Conservation (phyloP, 257 asterid genomes). For the Henckelia pumila region DNA sequence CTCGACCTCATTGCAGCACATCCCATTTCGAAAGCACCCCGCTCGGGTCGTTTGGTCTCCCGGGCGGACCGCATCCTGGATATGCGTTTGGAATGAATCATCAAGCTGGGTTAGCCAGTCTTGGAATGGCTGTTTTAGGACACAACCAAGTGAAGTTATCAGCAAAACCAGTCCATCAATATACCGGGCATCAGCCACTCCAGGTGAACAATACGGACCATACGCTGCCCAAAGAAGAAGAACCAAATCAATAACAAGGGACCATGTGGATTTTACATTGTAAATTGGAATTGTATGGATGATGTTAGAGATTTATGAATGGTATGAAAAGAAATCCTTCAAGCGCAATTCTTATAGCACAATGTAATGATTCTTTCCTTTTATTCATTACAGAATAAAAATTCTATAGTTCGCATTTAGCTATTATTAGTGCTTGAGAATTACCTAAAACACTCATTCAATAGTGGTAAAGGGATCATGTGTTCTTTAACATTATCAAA, state of each 20-base stretch:
- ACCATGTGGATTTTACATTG: too few species aligned
- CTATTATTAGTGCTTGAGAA: too few species aligned
- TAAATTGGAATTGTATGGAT: too few species aligned
- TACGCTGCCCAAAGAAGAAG: slow-evolving; percentile 55
- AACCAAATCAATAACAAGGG: slow-evolving; percentile 22
- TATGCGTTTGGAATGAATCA: slow-evolving; percentile 57
- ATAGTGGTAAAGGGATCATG: too few species aligned
- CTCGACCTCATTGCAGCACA: slow-evolving; percentile 46
- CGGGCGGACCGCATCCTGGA: slow-evolving; percentile 46
- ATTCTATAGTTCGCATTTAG: too few species aligned
- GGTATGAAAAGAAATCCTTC: too few species aligned
- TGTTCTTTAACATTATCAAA: too few species aligned
- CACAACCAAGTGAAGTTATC: slow-evolving; percentile 40
- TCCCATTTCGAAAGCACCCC: slow-evolving; percentile 47
- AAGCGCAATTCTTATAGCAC: too few species aligned
- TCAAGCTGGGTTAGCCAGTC: slow-evolving; percentile 31
- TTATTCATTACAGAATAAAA: neutral
- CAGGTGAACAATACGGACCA: slow-evolving; percentile 36
- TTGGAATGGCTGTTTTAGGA: slow-evolving; percentile 43
- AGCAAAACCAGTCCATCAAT: slow-evolving; percentile 35
- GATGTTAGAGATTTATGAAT: too few species aligned
- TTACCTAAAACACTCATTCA: too few species aligned
- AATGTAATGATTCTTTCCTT: too few species aligned
- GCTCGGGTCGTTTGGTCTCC: slow-evolving; percentile 34
- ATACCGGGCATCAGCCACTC: slow-evolving; percentile 43